Evolutionary conservation across 2,329 filamentous ascomycete species (phyloP), one percentile per base, ranked within the genome.

Genomic region (Monosporascus sp.): DNA sequence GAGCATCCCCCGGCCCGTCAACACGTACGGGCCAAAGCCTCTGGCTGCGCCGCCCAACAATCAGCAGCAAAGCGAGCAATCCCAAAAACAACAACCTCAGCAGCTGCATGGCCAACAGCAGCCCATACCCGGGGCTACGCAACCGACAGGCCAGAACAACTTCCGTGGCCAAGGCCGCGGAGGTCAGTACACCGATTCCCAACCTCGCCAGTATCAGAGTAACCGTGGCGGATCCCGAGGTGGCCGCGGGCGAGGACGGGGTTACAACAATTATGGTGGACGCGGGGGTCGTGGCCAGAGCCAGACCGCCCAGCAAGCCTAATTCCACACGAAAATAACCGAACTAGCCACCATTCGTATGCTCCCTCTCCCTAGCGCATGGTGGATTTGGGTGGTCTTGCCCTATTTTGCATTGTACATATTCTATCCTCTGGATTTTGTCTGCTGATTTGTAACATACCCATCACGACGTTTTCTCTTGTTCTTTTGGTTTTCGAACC

Each of bases 1-100:
- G 66, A 93, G 81, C 54, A 97, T 99, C 64, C 94, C 95, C 49
- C 86, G 92, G 37, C 94, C 94, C 11, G 76, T 83, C 59, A 80
- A 80, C 47, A 81, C 76, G 58, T 74, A 80, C 57, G 64, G 62
- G 50, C 49, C 63, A 2, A 63, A 52, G 31, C 54, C 50, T 22
- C 26, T 44, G 28, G 49, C 50, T 14, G 52, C 62, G 7, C 54
- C 58, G 44, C 51, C 61, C n/a, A 62, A 59, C 38, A 37, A 62
- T 58, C 62, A 63, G 18, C 68, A 58, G 59, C 63, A 54, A 58
- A 63, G 55, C 56, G 64, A 64, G 26, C 48, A 64, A 37, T 58
- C 64, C 37, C 60, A 64, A 43, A 53, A 60, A 51, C 51, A 52
- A 61, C 68, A 63, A 51, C 60, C 63, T 24, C 65, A 67, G 54